A percentile compares a stretch with the other conserved stretches of the same genome.
Evolutionary conservation across 257 asterid species (phyloP).

Genomic region (Galeopsis tetrahit): DNA sequence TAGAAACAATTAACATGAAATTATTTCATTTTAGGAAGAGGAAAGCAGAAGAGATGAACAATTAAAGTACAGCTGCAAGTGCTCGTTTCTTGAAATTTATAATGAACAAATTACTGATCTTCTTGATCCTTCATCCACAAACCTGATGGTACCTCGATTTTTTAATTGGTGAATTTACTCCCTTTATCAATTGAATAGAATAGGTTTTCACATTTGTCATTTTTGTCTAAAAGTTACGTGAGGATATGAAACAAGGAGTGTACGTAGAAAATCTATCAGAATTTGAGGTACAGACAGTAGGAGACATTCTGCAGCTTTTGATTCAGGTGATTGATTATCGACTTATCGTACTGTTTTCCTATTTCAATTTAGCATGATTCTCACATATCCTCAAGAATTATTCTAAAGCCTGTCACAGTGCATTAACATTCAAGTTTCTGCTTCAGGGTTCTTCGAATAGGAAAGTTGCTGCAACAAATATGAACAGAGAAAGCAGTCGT

Average conservation of each 20-base stretch:
- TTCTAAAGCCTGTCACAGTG: constrained; percentile 22
- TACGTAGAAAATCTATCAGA: constrained; percentile 95
- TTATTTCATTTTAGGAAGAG: constrained; percentile 67
- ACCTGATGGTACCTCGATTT: constrained; percentile 71
- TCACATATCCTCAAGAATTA: constrained; percentile 19
- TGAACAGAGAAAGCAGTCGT: constrained; percentile 99
- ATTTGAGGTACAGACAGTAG: constrained; percentile 86
- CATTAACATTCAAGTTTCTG: constrained; percentile 30
- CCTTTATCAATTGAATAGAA: constrained; percentile 8
- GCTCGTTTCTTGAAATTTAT: constrained; percentile 94
- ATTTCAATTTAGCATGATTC: constrained; percentile 24
- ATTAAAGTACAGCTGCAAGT: constrained; percentile 78
- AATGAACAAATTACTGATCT: constrained; percentile 95
- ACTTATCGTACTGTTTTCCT: background rate
- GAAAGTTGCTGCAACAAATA: constrained; percentile 93
- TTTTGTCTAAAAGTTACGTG: constrained; percentile 65
- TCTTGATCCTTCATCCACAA: constrained; percentile 94
- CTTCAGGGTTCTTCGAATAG: constrained; percentile 86
- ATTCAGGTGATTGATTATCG: constrained; percentile 68
- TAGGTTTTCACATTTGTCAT: constrained; percentile 31
- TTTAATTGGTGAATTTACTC: constrained; percentile 16
- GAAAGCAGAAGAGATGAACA: constrained; percentile 86
- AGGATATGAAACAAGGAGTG: constrained; percentile 87
- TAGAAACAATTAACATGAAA: constrained; percentile 23
- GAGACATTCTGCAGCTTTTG: constrained; percentile 87